Base-by-base conservation (phyloP, 2,329 filamentous ascomycete species). In the Stachybotrys chlorohalonatus region DNA sequence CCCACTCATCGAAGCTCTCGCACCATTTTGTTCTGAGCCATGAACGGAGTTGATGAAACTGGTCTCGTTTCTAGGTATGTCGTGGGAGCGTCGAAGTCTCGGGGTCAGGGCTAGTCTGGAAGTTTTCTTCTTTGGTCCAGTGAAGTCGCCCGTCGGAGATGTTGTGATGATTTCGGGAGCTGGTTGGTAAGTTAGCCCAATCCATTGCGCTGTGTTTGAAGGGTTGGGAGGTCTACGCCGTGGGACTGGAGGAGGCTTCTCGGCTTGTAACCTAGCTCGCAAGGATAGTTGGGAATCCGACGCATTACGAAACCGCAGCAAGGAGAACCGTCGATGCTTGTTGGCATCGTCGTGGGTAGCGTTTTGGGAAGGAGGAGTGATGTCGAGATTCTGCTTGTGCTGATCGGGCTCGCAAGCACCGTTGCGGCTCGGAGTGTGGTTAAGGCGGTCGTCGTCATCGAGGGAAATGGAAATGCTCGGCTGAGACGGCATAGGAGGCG, bases 201-300 rank as follows among this genome's bases (percentile, higher is more conserved):
- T 8, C 17, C 11, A 47, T 8, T 7, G 16, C 16, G 7, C 46
- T 11, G 7, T 42, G 45, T 45, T 46, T 11, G 31, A 48, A 49
- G 47, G 36, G 47, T 53, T 56, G 58, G 54, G 53, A 56, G 49
- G 73, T 70, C 60, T 82, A 84, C 76, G 80, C 72, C 73, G 80
- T 66, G 75, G 84, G 65, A 81, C 76, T 62, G 77, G 84, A 63
- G 78, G 83, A 24, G 76, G 71, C 62, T 74, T 78, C 63, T 78
- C 74, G 57, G 76, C 74, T 54, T 90, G 85, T 63, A 87, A 82
- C 68, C 86, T 91, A 53, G 87, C 86, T 67, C 84, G 82, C 32
- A 84, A 76, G 11, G 90, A 90, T 57, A 97, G 74, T 70, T 96
- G 91, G 52, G 91, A 88, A 73, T 97, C 93, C 8, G 92, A 96